phyloP scores from a whole-genome alignment of 768 basidiomycete genomes.

The Leccinum olivaceopallidum region DNA sequence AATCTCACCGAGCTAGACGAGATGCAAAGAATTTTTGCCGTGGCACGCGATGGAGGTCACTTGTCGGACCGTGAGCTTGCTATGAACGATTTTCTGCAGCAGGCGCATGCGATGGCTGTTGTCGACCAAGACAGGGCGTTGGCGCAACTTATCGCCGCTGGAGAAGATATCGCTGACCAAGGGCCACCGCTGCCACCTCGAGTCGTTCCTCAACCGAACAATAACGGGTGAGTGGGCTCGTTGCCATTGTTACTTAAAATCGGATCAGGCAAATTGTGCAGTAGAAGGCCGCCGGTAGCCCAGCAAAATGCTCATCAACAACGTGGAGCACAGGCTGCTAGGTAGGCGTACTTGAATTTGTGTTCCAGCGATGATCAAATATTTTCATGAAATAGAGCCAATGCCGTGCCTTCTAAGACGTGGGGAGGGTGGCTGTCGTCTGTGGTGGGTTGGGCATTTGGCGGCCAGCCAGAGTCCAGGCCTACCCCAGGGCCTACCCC shows the following conservation, averaged over 20 bases:
- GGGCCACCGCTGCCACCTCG: neutral
- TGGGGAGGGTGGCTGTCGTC: constrained; percentile 26
- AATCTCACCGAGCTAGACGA: constrained; percentile 21
- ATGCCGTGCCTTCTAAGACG: neutral
- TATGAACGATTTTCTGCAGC: constrained; percentile 26
- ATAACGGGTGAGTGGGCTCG: constrained; percentile 1
- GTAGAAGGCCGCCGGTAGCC: constrained; percentile 5
- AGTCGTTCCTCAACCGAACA: neutral
- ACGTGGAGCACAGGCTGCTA: neutral
- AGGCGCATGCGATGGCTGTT: constrained; percentile 19
- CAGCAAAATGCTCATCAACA: constrained; percentile 2
- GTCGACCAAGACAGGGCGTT: constrained; percentile 24
- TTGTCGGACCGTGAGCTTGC: constrained; percentile 29
- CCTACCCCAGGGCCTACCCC: too few relatives aligned
- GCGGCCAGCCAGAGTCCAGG: neutral
- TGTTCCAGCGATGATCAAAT: neutral
- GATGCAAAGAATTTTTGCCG: constrained; percentile 12
- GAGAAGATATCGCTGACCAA: constrained; percentile 2
- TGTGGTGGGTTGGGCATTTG: constrained; percentile 4
- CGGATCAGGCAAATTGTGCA: constrained; percentile 1
- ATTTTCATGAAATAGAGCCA: constrained; percentile 2
- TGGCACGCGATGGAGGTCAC: constrained; percentile 2
- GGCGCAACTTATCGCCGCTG: constrained; percentile 20
- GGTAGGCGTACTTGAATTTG: constrained; percentile 10
- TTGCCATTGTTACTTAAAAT: neutral